These are phyloP conservation scores for Candolleomyces efflorescens DNA, from an alignment of 768 basidiomycete genomes.

Conservation along the genomic window DNA sequence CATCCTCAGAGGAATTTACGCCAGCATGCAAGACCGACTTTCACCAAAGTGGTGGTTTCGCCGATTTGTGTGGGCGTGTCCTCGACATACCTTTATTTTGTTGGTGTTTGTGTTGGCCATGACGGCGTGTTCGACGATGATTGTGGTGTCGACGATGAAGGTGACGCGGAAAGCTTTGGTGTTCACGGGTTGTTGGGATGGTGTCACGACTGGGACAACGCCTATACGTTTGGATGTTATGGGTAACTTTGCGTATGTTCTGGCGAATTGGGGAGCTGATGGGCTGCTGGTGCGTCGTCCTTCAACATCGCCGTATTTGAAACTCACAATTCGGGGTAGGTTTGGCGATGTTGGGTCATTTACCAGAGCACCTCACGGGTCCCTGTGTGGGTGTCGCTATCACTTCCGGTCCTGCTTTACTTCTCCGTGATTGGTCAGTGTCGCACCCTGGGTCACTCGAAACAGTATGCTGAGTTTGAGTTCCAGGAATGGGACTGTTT, in stretches of 20 bases:
- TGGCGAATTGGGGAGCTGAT: conserved; percentile 3
- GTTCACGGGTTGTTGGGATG: conserved; percentile 1
- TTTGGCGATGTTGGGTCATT: conserved; percentile 9
- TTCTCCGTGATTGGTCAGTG: conserved; percentile 1
- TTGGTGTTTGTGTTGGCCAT: conserved; percentile 1
- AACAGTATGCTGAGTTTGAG: neutral
- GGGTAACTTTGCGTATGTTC: neutral
- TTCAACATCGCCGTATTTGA: neutral
- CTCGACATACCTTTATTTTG: neutral
- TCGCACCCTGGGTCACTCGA: neutral
- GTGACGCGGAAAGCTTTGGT: neutral
- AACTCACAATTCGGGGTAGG: no score
- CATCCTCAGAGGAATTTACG: neutral
- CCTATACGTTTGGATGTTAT: neutral
- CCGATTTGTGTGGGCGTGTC: neutral
- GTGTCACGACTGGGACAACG: neutral
- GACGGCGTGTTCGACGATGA: conserved; percentile 3
- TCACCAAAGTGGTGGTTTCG: neutral
- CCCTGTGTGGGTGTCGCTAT: neutral
- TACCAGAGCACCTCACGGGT: neutral
- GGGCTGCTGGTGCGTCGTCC: neutral
- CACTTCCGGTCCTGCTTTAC: neutral
- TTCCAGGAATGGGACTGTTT: conserved; percentile 2
- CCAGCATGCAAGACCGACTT: neutral
- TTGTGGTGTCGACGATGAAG: neutral